Evolutionary conservation across 345 rosid genomes (phyloP).

Genomic region (Populus euphratica): DNA sequence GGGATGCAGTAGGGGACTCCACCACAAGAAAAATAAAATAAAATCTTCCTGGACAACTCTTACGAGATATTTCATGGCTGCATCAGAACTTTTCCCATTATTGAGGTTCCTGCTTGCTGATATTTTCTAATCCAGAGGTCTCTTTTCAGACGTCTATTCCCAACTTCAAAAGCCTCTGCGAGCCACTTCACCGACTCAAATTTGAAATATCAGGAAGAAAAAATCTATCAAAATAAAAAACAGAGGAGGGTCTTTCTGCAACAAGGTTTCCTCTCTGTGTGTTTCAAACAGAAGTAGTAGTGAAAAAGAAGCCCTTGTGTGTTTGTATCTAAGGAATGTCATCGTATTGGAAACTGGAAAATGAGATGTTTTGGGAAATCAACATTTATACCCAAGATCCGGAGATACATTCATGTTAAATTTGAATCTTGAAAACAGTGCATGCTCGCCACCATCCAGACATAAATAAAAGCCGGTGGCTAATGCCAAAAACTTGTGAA

Average conservation of each 20-base stretch:
- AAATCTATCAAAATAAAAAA: background rate
- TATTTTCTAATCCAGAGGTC: background rate
- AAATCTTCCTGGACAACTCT: background rate
- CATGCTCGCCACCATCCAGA: no score
- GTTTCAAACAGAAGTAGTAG: background rate
- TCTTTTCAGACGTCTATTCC: background rate
- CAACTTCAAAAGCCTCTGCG: background rate
- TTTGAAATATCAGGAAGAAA: no score
- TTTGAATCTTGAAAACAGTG: background rate
- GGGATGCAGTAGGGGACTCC: background rate
- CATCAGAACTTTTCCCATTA: no score
- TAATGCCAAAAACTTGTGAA: no score
- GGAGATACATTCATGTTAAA: background rate
- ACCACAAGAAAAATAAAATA: background rate
- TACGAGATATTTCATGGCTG: background rate
- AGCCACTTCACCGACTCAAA: background rate
- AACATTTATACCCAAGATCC: background rate
- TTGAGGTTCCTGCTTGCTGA: background rate
- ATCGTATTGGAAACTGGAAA: background rate
- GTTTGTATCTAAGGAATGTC: no score
- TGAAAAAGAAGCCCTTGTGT: no score
- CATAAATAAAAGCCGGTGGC: no score
- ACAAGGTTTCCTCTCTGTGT: background rate
- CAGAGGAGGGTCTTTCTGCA: no score
- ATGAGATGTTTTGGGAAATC: background rate